phyloP scores from a whole-genome alignment of 257 asterid species.

The Scutellaria galericulata region DNA sequence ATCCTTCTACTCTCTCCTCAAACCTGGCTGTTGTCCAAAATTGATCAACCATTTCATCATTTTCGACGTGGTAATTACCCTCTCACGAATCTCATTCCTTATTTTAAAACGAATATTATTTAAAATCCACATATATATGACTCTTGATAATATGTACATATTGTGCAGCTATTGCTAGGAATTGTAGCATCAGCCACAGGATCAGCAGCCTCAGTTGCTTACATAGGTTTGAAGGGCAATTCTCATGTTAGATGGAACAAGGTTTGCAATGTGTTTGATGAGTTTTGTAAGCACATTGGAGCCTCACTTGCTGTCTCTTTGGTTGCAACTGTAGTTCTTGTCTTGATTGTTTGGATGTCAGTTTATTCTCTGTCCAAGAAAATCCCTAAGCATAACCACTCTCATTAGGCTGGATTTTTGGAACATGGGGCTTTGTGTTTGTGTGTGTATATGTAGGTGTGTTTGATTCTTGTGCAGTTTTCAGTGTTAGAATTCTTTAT shows the following conservation, averaged over 20 bases:
- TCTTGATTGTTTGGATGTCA: conserved; percentile 61
- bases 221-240: conserved; percentile 77
- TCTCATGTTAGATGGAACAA: conserved; percentile 59
- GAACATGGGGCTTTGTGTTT: not conserved
- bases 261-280: conserved; percentile 54
- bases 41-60: conserved; percentile 45
- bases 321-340: conserved; percentile 54
- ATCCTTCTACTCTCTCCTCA: conserved; percentile 48
- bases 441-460: conserved; percentile 42
- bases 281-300: conserved; percentile 69
- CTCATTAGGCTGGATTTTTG: conserved; percentile 7
- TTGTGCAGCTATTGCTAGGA: conserved; percentile 73
- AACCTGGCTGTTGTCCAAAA: conserved; percentile 38
- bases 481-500: conserved; percentile 9
- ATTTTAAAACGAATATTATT: no score
- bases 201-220: conserved; percentile 78
- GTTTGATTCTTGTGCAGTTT: conserved; percentile 34
- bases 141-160: not conserved
- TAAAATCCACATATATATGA: no score
- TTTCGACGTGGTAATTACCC: conserved; percentile 56
- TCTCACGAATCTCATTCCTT: not conserved
- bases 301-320: conserved; percentile 61
- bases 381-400: conserved; percentile 58
- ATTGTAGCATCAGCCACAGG: conserved; percentile 79
- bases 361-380: conserved; percentile 61